Evolutionary conservation across 1,139 yeast species (phyloP).

Genomic region (Hansenula sp.): DNA sequence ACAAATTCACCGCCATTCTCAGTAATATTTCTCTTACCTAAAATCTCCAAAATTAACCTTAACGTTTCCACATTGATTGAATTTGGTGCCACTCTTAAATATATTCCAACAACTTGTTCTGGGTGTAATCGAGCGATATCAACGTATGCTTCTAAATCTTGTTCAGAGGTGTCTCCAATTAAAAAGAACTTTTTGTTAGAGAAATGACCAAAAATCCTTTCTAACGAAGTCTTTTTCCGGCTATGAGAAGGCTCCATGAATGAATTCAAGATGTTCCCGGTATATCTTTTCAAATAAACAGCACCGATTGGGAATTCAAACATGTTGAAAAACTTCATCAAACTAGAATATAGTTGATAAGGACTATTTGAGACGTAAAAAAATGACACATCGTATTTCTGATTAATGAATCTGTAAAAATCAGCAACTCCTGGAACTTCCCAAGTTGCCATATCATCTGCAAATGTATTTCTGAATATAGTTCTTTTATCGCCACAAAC

Average conservation of each 20-base stretch:
- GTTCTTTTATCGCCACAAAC: constrained; percentile 85
- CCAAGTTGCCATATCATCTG: constrained; percentile 62
- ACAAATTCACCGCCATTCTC: constrained; percentile 1
- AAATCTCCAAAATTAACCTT: constrained; percentile 13
- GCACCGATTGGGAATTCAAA: constrained; percentile 66
- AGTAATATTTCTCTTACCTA: constrained; percentile 11
- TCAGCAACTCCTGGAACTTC: constrained; percentile 66
- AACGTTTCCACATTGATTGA: constrained; percentile 50
- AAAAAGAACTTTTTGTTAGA: constrained; percentile 74
- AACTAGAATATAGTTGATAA: constrained; percentile 74
- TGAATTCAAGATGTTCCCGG: constrained; percentile 74
- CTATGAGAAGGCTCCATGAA: constrained; percentile 85
- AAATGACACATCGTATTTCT: constrained; percentile 47
- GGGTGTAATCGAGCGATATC: constrained; percentile 65
- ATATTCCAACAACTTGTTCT: constrained; percentile 64
- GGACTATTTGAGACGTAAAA: constrained; percentile 97
- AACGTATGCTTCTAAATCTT: constrained; percentile 87
- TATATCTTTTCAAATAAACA: constrained; percentile 79
- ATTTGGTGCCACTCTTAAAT: constrained; percentile 73
- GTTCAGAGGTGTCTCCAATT: constrained; percentile 95
- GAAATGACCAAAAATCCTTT: constrained; percentile 67
- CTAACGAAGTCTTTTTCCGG: constrained; percentile 65
- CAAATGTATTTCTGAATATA: constrained; percentile 71
- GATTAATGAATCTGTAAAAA: constrained; percentile 55
- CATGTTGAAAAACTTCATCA: constrained; percentile 53